Evolutionary conservation across 345 rosid species (phyloP).

Genomic region (rapeseed (Brassica napus)): Da-Ae NC_063452.1:6213001-6213500

Average conservation of each 20-base stretch:
- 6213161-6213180: constrained; percentile 61
- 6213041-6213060: constrained; percentile 59
- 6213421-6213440: constrained; percentile 39
- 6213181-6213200: constrained; percentile 64
- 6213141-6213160: constrained; percentile 40
- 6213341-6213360: constrained; percentile 45
- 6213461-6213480: constrained; percentile 61
- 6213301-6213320: constrained; percentile 51
- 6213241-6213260: constrained; percentile 48
- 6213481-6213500: constrained; percentile 24
- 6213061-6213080: constrained; percentile 59
- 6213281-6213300: constrained; percentile 44
- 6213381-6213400: constrained; percentile 44
- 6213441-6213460: constrained; percentile 52
- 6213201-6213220: constrained; percentile 63
- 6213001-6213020: constrained; percentile 51
- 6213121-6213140: constrained; percentile 45
- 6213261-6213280: constrained; percentile 55
- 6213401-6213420: constrained; percentile 44
- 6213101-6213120: constrained; percentile 58
- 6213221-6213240: constrained; percentile 61
- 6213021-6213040: constrained; percentile 70
- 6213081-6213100: constrained; percentile 61
- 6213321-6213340: constrained; percentile 54
- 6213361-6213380: constrained; percentile 52